Base-by-base conservation (phyloP, 75 land plant species). In the Sequoia sempervirens region DNA sequence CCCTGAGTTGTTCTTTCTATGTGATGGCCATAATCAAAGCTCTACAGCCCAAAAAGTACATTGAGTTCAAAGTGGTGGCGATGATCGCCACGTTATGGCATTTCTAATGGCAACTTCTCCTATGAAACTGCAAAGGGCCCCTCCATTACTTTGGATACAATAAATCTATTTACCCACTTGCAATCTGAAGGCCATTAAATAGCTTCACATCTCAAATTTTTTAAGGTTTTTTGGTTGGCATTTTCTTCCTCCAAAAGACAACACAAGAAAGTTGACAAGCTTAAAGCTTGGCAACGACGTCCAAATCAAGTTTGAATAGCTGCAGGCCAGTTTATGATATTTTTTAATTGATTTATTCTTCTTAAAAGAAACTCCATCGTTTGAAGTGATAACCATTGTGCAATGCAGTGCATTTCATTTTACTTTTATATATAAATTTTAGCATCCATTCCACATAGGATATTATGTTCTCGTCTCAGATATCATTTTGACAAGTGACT, bases 61-160 rank as follows among this genome's bases (percentile, higher is more conserved):
- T 61, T 5, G 66, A 26, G 26, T 26, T 61, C 66, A 23, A 61
- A 61, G 66, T 30, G 73, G 1, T 11, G 73, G 36, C 73, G 73
- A 70, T 70, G 73, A 70, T 70, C 32, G 73, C 30, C 73, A 70
- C 73, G 73, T 70, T 70, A 70, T 70, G 12, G 73, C 66, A 5
- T 26, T 6, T 28, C 66, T 4, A 54, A 54, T 15, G 58, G 20
- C 3, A 17, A 15, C 18, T 61, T 23, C 66, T 18, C 18, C 23
- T 18, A 56, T 56, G 61, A 14, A 20, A 56, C 34, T 68, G 72
- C 26, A 28, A 70, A 32, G 73, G 73, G 36, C 36, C 73, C 36
- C 73, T 28, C 73, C 72, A 28, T 70, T 70, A 70, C 73, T 70
- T 70, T 70, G 73, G 36, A 70, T 32, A 30, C 73, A 70, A 23